Base-by-base conservation (phyloP, 1,284 basidiomycete species). In the Takashimella koratensis region DNA sequence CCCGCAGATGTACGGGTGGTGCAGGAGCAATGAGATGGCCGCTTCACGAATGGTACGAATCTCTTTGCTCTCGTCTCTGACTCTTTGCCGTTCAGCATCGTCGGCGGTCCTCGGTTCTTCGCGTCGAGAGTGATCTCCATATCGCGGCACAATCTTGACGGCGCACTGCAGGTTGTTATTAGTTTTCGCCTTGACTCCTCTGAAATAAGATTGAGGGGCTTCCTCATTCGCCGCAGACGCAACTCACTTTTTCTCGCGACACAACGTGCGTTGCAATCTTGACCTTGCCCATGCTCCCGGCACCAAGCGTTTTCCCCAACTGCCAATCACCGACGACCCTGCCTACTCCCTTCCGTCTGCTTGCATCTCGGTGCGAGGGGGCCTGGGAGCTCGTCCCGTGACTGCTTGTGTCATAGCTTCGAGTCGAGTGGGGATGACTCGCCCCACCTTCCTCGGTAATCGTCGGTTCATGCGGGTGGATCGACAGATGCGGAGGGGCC, bases 251-350 rank as follows among this genome's bases (percentile, higher is more conserved):
- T 78, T 97, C 92, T 42, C 89, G 89, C 1, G 90, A 89, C 63
- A 86, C 72, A 63, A 88, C 89, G 73, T 95, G 91, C 41, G 88
- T 87, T 5, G 91, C 95, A 19, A 98, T 84, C 80, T 98, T 98
- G 68, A 98, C 96, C 74, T 98, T 98, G 63, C 95, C 96, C 94
- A 98, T 98, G 74, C 90, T 94, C 39, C 96, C 95, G 40, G 93
- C 93, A 47, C 96, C 95, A 30, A 98, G 82, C 3, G 95, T 98
- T 82, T 98, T 98, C 67, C 90, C 90, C 59, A 98, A 83, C 57
- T 90, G 90, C 79, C 97, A 98, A 73, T 98, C 92, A 41, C 95
- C 94, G 12, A 98, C 71, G 30, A 36, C 30, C 30, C 30, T 36
- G 16, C 30, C 30, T 8, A 8, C 30, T 8, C 30, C 30, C 16